phyloP scores from a whole-genome alignment of 148 eudicot genomes.

The Rhododendron simsii region DNA sequence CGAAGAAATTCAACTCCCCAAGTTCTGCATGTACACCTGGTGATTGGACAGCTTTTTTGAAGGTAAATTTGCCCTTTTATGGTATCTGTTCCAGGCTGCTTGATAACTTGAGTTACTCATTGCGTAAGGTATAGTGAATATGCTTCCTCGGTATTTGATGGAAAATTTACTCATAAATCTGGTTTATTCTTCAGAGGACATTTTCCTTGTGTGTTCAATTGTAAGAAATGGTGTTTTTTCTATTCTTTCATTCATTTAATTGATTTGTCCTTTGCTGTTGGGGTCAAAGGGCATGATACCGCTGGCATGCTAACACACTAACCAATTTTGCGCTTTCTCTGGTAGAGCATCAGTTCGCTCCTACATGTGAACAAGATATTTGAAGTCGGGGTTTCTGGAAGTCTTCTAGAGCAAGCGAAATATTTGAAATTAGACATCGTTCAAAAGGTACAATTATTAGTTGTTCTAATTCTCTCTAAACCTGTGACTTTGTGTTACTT shows the following conservation, averaged over 20 bases:
- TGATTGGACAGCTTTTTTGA: conserved; percentile 89
- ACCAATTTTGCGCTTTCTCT: conserved; percentile 4
- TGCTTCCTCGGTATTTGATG: neutral
- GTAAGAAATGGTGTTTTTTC: neutral
- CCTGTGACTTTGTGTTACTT: conserved; percentile 1
- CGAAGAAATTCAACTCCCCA: conserved; percentile 92
- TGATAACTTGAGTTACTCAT: neutral
- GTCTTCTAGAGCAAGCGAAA: conserved; percentile 53
- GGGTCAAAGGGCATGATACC: neutral
- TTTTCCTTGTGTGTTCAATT: neutral
- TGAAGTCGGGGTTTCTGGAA: conserved; percentile 81
- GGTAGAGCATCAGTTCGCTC: conserved; percentile 79
- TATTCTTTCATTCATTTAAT: neutral
- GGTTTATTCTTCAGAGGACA: neutral
- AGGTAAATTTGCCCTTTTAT: conserved; percentile 40
- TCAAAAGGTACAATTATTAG: conserved; percentile 50
- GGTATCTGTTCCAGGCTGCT: neutral
- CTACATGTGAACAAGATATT: conserved; percentile 85
- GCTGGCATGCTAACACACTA: neutral
- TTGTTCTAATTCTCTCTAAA: neutral
- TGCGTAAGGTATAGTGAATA: neutral
- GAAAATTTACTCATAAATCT: neutral
- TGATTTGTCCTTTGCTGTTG: neutral
- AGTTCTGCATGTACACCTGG: conserved; percentile 78
- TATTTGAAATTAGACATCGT: conserved; percentile 55